A percentile compares a stretch with the other conserved stretches of the same genome.
These are phyloP conservation scores for Epichloe festucae DNA, from an alignment of 2,329 filamentous ascomycete genomes.

Conservation along the genomic window DNA sequence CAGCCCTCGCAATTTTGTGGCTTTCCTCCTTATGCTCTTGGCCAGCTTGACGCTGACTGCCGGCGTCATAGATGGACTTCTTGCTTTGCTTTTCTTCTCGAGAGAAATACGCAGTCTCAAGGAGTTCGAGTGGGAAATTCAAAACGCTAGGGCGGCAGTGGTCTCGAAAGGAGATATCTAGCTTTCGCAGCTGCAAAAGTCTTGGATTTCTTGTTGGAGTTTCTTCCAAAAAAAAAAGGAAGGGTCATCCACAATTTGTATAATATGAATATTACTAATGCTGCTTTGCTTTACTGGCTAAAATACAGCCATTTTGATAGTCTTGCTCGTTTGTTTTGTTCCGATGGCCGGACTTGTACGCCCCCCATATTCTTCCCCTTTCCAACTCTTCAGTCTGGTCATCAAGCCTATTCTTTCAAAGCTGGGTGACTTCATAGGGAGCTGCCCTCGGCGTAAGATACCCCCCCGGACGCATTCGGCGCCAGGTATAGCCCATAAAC, in stretches of 20 bases:
- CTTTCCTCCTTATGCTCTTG: conserved; percentile 68
- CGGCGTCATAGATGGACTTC: conserved; percentile 71
- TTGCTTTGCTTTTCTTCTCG: conserved; percentile 76
- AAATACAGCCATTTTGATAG: no score
- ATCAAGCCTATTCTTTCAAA: background rate
- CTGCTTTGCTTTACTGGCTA: background rate
- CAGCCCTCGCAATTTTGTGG: conserved; percentile 59
- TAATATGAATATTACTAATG: conserved; percentile 1
- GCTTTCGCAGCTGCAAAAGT: background rate
- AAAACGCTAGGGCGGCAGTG: conserved; percentile 44
- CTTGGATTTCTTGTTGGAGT: background rate
- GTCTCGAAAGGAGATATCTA: conserved; percentile 6
- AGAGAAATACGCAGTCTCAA: conserved; percentile 69
- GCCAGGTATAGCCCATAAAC: conserved; percentile 85
- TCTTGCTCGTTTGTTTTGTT: no score
- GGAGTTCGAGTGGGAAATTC: conserved; percentile 91
- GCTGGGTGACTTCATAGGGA: background rate
- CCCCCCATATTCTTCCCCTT: background rate
- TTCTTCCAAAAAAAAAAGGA: background rate
- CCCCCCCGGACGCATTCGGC: conserved; percentile 30
- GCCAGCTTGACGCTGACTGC: conserved; percentile 65
- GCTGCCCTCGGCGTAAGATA: conserved; percentile 12
- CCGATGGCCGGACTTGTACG: background rate
- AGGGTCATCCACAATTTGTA: background rate
- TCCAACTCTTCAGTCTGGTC: background rate